Evolutionary conservation across 2,329 filamentous ascomycete genomes (phyloP).

Genomic region (Fonsecaea pedrosoi): DNA sequence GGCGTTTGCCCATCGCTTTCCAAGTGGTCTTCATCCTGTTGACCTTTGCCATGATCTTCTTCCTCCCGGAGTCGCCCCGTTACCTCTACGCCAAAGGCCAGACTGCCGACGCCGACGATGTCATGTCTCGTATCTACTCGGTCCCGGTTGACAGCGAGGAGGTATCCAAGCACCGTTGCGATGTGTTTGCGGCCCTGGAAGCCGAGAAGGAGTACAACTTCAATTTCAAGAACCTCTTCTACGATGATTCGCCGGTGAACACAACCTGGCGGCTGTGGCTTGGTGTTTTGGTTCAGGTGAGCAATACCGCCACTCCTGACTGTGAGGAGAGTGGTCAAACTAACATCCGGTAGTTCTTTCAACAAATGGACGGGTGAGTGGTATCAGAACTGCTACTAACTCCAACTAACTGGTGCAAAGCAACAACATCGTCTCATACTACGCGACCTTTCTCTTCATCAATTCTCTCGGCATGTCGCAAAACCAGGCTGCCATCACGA

Average conservation of each 20-base stretch:
- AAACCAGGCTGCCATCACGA: slow-evolving; percentile 32
- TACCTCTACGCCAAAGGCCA: slow-evolving; percentile 29
- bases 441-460: slow-evolving; percentile 40
- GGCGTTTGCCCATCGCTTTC: slow-evolving; percentile 58
- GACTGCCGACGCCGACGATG: slow-evolving; percentile 26
- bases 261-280: slow-evolving; percentile 34
- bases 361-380: slow-evolving; percentile 30
- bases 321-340: neutral
- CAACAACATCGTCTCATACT: slow-evolving; percentile 32
- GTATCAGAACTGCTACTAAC: neutral
- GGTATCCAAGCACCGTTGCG: slow-evolving; percentile 25
- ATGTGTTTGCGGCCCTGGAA: slow-evolving; percentile 29
- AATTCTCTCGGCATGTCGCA: slow-evolving; percentile 37
- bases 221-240: slow-evolving; percentile 29
- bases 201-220: slow-evolving; percentile 33
- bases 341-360: slow-evolving; percentile 23
- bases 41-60: slow-evolving; percentile 45
- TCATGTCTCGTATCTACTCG: slow-evolving; percentile 32
- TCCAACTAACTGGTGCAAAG: neutral
- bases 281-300: slow-evolving; percentile 21
- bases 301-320: neutral
- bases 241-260: slow-evolving; percentile 28
- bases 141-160: slow-evolving; percentile 22
- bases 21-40: slow-evolving; percentile 54
- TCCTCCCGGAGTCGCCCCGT: slow-evolving; percentile 48